Conservation (phyloP, 2,329 filamentous ascomycete genomes). For the Cercospora sojina region DNA sequence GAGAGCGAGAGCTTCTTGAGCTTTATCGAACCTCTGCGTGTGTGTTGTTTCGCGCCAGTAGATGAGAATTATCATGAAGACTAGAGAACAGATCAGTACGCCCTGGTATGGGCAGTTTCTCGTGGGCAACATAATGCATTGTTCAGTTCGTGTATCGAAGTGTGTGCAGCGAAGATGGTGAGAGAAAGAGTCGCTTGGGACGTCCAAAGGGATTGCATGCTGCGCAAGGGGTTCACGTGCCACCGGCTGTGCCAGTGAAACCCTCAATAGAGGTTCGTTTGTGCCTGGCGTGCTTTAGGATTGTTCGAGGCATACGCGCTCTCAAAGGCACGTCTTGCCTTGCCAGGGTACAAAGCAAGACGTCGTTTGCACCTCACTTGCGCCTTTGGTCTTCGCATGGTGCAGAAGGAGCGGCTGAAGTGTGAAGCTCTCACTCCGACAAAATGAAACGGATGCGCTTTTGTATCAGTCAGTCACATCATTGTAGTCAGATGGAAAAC, state of each 20-base stretch:
- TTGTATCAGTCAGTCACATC: too few species aligned
- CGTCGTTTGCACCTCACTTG: too few species aligned
- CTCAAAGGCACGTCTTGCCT: too few species aligned
- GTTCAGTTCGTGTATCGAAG: background rate
- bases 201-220: background rate
- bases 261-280: too few species aligned
- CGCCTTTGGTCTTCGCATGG: too few species aligned
- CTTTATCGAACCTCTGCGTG: background rate
- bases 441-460: too few species aligned
- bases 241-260: background rate
- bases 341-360: too few species aligned
- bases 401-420: too few species aligned
- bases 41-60: constrained; percentile 1
- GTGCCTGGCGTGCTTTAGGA: too few species aligned
- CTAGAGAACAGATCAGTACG: background rate
- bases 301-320: too few species aligned
- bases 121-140: background rate
- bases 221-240: background rate
- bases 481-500: too few species aligned
- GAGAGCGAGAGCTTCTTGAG: background rate
- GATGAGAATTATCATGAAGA: background rate
- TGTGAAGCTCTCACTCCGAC: too few species aligned
- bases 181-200: background rate
- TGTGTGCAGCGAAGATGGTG: background rate
- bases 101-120: background rate